phyloP scores from a whole-genome alignment of 2,329 filamentous ascomycete species.

The Penicillium crustosum region DNA sequence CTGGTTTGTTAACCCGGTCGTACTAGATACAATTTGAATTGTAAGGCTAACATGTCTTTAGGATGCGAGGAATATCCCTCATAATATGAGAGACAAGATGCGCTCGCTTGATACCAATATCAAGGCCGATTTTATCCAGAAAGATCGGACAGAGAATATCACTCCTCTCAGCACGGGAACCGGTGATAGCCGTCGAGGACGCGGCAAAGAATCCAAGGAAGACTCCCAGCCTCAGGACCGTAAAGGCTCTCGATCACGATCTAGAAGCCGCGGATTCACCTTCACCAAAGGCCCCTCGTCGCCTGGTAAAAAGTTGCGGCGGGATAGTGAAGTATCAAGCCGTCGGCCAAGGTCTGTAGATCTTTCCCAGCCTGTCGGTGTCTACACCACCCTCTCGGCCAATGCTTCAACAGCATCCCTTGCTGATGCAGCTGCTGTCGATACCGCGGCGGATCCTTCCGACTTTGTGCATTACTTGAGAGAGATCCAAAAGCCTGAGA shows the following conservation, averaged over 20 bases:
- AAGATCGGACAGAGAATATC: conserved; percentile 73
- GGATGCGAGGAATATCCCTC: conserved; percentile 88
- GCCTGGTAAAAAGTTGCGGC: conserved; percentile 72
- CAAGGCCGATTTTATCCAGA: conserved; percentile 92
- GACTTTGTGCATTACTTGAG: conserved; percentile 85
- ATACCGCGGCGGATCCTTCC: conserved; percentile 70
- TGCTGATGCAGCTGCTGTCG: conserved; percentile 66
- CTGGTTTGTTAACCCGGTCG: conserved; percentile 49
- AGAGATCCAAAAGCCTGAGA: conserved; percentile 76
- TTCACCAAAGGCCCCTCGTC: conserved; percentile 69
- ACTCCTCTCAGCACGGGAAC: conserved; percentile 48
- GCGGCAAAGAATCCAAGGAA: conserved; percentile 44
- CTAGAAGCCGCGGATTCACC: conserved; percentile 75
- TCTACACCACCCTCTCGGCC: conserved; percentile 57
- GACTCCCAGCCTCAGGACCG: conserved; percentile 44
- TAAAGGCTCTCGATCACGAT: conserved; percentile 49
- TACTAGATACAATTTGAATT: not conserved
- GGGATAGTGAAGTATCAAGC: conserved; percentile 63
- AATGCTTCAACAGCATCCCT: conserved; percentile 54
- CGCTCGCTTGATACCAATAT: conserved; percentile 81
- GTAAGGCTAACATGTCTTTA: conserved; percentile 45
- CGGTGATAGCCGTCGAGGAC: conserved; percentile 38
- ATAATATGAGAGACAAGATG: conserved; percentile 94
- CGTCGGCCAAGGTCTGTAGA: conserved; percentile 73
- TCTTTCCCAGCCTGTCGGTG: conserved; percentile 59